A percentile compares a stretch with the other conserved stretches of the same genome.
These are phyloP conservation scores for Fraxinus sp. DNA, from an alignment of 305 asterid species.

Conservation along the genomic window DNA sequence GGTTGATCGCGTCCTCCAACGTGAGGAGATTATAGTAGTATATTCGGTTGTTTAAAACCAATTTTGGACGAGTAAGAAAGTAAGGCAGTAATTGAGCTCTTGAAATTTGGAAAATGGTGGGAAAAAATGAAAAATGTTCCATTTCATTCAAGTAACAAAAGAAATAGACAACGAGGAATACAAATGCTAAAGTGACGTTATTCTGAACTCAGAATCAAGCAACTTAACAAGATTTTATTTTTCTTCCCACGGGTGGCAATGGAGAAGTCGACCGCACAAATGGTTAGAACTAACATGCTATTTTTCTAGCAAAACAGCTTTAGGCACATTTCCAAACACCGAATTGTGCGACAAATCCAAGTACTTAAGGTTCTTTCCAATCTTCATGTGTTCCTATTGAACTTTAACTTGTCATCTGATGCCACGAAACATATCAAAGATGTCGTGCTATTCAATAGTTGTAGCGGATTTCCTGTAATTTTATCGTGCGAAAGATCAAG, in stretches of 20 bases:
- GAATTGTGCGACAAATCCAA: constrained; percentile 41
- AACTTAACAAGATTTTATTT: background rate
- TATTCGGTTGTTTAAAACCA: no score
- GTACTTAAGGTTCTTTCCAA: constrained; percentile 29
- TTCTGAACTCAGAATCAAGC: background rate
- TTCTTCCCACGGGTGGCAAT: constrained; percentile 28
- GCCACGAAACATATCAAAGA: constrained; percentile 35
- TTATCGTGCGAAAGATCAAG: constrained; percentile 40
- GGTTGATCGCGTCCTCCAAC: background rate
- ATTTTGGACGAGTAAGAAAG: background rate
- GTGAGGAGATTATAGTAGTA: background rate
- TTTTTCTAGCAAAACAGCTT: constrained; percentile 29
- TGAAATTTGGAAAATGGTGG: background rate
- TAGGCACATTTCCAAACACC: constrained; percentile 39
- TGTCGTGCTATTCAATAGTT: constrained; percentile 34
- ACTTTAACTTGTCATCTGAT: constrained; percentile 34
- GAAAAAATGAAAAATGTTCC: background rate
- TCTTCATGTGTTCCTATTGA: constrained; percentile 32
- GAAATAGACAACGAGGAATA: background rate
- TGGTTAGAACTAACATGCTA: constrained; percentile 44
- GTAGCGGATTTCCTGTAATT: constrained; percentile 38
- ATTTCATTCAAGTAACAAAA: background rate
- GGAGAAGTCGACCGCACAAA: constrained; percentile 47
- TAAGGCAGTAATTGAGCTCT: background rate
- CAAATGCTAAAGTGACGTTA: background rate